These are phyloP conservation scores for Scheffersomyces ergatensis DNA, from an alignment of 805 yeast species.

Conservation along the genomic window DNA sequence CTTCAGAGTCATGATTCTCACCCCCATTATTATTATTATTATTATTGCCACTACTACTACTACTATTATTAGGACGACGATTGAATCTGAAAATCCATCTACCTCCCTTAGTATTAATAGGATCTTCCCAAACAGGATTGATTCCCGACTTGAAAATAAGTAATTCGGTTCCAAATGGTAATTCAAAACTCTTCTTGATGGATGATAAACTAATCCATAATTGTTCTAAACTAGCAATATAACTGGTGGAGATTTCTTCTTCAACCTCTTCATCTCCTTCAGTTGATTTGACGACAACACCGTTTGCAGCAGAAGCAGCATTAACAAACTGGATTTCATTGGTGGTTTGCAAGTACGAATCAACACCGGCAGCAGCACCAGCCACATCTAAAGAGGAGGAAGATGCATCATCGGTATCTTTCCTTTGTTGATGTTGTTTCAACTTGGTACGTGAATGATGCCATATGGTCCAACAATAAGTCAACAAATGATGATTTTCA, in stretches of 20 bases:
- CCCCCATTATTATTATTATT: slow-evolving; percentile 5
- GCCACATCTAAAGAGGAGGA: slow-evolving; percentile 11
- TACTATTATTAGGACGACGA: slow-evolving; percentile 23
- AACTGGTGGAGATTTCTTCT: slow-evolving; percentile 15
- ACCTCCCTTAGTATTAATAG: slow-evolving; percentile 58
- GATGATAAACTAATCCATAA: slow-evolving; percentile 45
- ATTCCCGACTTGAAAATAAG: slow-evolving; percentile 58
- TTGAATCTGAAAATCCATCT: slow-evolving; percentile 58
- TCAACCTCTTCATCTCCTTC: slow-evolving; percentile 1
- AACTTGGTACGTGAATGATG: slow-evolving; percentile 36
- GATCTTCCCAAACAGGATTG: slow-evolving; percentile 70
- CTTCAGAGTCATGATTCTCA: slow-evolving; percentile 14
- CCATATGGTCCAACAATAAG: slow-evolving; percentile 52
- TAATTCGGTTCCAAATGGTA: slow-evolving; percentile 49
- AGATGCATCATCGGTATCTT: slow-evolving; percentile 11
- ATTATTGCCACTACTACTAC: slow-evolving; percentile 3
- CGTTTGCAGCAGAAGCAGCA: slow-evolving; percentile 4
- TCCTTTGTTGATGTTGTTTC: slow-evolving; percentile 13
- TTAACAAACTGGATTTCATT: slow-evolving; percentile 39
- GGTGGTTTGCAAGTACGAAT: slow-evolving; percentile 46
- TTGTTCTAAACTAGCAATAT: slow-evolving; percentile 50
- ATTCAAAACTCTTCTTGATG: slow-evolving; percentile 36
- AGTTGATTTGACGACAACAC: too few species aligned
- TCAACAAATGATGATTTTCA: slow-evolving; percentile 35
- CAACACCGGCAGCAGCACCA: slow-evolving; percentile 25